Base-by-base conservation (phyloP, 2,329 filamentous ascomycete species). In the Sclerotinia borealis region DNA sequence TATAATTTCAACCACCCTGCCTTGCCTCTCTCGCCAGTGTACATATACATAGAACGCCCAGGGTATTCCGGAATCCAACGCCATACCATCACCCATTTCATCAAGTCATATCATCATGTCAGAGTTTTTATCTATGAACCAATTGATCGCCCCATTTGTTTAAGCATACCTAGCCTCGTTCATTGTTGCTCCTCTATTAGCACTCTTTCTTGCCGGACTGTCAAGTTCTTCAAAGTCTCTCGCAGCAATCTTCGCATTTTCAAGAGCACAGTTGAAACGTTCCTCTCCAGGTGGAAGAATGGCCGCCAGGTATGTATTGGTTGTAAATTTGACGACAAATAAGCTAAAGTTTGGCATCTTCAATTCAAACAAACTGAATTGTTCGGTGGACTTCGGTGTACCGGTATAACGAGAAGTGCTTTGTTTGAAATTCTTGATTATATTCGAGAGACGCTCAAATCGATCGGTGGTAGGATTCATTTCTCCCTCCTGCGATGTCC, bases 381-480 rank as follows among this genome's bases (percentile, higher is more conserved):
- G 90, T 76, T 92, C 90, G 5, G 88, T 87, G 68, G 90, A 90
- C 60, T 90, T 87, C n/a, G 90, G 89, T 31, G 89, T 90, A 55
- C 89, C 89, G 1, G 89, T 92, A 76, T 90, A 92, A 70, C 89
- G 86, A 63, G 85, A 87, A 65, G 85, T 84, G 67, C 81, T 85
- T 79, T 98, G 93, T 80, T 98, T 99, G 80, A 98, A 97, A 64
- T 93, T 93, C 79, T 99, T 99, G 78, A 99, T 90, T 73, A 99
- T 97, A 76, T 96, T 98, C 66, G 90, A 95, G 73, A 99, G 90
- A 70, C 90, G 89, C 80, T 99, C 95, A 71, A 96, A 92, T 3
- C 95, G 90, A 77, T 99, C 95, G 58, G 89, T 89, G 66, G 91
- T 96, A 1, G 95, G 93, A 75, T 99, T 99, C 58, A 85, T 78